These are phyloP conservation scores for Flaveria robusta DNA, from an alignment of 129 eudicot genomes.

Conservation along the genomic window DNA sequence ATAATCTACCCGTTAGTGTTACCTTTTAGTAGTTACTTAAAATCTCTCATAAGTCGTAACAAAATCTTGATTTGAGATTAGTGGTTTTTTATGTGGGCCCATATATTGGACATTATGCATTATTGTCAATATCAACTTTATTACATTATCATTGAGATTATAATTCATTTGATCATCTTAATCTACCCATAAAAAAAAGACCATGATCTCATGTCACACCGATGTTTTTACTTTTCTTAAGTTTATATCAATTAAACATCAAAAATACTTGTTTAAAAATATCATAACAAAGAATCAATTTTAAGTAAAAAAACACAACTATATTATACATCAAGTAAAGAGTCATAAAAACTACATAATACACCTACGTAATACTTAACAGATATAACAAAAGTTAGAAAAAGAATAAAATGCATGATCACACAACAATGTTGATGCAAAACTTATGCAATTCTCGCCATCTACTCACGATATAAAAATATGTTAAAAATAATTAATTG, in stretches of 20 bases:
- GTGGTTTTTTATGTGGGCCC: slow-evolving; percentile 20
- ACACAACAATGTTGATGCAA: no score
- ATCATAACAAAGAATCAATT: not conserved
- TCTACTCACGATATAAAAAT: no score
- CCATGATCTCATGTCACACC: slow-evolving; percentile 1
- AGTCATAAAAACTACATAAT: no score
- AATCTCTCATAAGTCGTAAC: slow-evolving; percentile 4
- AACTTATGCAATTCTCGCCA: no score
- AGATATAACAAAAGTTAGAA: no score
- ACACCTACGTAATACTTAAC: no score
- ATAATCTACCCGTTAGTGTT: not conserved
- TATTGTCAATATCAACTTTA: slow-evolving; percentile 12
- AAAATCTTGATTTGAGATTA: slow-evolving; percentile 8
- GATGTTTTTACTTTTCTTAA: not conserved
- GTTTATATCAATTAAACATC: not conserved
- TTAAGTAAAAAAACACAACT: no score
- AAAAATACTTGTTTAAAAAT: not conserved
- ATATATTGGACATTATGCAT: not conserved
- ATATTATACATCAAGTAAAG: no score
- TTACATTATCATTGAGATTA: slow-evolving; percentile 15
- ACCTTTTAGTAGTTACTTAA: slow-evolving; percentile 9
- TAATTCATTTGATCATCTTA: slow-evolving; percentile 13
- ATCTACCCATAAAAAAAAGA: not conserved
- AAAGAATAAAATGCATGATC: no score
- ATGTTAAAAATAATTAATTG: not conserved